phyloP scores from a whole-genome alignment of 2,329 filamentous ascomycete species.

The Aspergillus costaricaensis region DNA sequence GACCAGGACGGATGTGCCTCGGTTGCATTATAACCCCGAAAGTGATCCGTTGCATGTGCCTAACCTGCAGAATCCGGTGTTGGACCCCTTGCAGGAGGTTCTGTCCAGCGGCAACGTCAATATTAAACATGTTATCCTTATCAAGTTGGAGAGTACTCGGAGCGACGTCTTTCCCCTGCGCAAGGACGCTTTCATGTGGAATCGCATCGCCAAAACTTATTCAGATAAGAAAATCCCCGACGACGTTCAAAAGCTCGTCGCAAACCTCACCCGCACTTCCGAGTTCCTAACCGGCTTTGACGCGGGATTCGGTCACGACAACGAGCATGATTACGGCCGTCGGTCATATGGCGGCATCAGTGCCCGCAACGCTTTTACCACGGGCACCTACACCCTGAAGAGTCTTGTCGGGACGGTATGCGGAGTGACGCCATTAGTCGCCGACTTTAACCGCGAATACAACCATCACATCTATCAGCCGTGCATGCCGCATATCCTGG shows the following conservation, averaged over 20 bases:
- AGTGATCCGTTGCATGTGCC: slow-evolving; percentile 47
- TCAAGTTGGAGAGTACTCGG: slow-evolving; percentile 51
- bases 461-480: slow-evolving; percentile 49
- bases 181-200: slow-evolving; percentile 41
- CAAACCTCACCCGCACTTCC: slow-evolving; percentile 33
- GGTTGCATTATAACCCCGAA: slow-evolving; percentile 37
- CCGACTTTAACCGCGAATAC: slow-evolving; percentile 48
- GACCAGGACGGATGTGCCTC: slow-evolving; percentile 13
- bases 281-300: slow-evolving; percentile 32
- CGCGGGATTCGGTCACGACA: slow-evolving; percentile 28
- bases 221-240: slow-evolving; percentile 38
- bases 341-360: slow-evolving; percentile 45
- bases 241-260: slow-evolving; percentile 26
- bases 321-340: slow-evolving; percentile 17
- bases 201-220: slow-evolving; percentile 41
- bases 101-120: slow-evolving; percentile 33
- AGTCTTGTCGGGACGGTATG: slow-evolving; percentile 47
- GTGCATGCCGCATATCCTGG: slow-evolving; percentile 44
- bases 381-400: slow-evolving; percentile 50
- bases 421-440: slow-evolving; percentile 46
- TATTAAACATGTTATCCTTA: slow-evolving; percentile 49
- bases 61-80: slow-evolving; percentile 36
- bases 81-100: slow-evolving; percentile 29
- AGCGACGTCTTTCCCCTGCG: slow-evolving; percentile 49
- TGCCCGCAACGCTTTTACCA: slow-evolving; percentile 45